These are phyloP conservation scores for Phytophthora sp. DNA, from an alignment of 352 stramenopile species.

Conservation along the genomic window DNA sequence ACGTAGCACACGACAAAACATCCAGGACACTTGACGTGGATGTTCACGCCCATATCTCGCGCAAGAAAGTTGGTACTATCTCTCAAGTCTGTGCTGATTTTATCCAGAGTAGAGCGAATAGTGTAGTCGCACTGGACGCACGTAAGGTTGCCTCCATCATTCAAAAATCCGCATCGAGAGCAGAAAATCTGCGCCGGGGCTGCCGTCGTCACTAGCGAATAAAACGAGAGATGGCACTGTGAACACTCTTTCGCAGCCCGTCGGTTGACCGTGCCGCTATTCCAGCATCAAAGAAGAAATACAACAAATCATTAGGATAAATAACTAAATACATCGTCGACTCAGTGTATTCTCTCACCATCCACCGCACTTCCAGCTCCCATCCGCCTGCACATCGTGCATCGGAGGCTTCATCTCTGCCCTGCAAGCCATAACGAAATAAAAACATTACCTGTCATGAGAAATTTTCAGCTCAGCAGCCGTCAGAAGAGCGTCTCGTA, in stretches of 20 bases:
- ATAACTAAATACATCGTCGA: not conserved
- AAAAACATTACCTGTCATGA: slow-evolving; percentile 1
- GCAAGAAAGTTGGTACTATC: slow-evolving; percentile 85
- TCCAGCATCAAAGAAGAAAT: slow-evolving; percentile 8
- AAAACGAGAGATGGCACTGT: slow-evolving; percentile 67
- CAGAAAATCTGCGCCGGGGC: slow-evolving; percentile 82
- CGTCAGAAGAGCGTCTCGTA: slow-evolving; percentile 20
- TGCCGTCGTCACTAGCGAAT: slow-evolving; percentile 66
- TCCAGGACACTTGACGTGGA: slow-evolving; percentile 84
- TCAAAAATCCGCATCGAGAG: slow-evolving; percentile 75
- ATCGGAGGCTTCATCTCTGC: slow-evolving; percentile 66
- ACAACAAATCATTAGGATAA: slow-evolving; percentile 9
- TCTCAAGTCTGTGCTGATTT: slow-evolving; percentile 71
- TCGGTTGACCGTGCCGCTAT: slow-evolving; percentile 60
- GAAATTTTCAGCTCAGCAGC: not conserved
- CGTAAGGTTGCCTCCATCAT: slow-evolving; percentile 65
- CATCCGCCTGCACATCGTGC: slow-evolving; percentile 72
- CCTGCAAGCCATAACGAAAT: slow-evolving; percentile 27
- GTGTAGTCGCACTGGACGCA: slow-evolving; percentile 81
- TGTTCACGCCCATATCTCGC: slow-evolving; percentile 84
- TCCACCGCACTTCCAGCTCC: slow-evolving; percentile 73
- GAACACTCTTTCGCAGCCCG: slow-evolving; percentile 68
- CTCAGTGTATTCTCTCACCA: slow-evolving; percentile 47
- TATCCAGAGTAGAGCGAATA: slow-evolving; percentile 78
- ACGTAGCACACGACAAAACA: slow-evolving; percentile 79